Conservation (phyloP, 2,329 filamentous ascomycete species). For the Paramyrothecium sp. region DNA sequence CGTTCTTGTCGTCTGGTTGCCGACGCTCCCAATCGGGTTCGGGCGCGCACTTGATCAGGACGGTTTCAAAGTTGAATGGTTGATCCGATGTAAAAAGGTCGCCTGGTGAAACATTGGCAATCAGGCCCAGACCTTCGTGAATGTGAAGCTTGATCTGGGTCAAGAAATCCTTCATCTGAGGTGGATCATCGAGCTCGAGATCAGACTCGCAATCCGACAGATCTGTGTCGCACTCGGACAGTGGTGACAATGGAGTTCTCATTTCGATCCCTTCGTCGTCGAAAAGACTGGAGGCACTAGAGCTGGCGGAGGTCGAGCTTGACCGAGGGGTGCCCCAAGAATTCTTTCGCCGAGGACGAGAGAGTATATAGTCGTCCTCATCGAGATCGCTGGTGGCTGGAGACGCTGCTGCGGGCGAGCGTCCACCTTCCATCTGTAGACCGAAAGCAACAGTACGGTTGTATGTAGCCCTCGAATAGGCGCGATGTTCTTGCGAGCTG, state of each 20-base stretch:
- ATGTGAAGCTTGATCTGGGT: constrained; percentile 18
- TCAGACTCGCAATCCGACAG: constrained; percentile 4
- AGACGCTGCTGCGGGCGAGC: background rate
- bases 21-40: constrained; percentile 4
- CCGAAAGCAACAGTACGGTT: constrained; percentile 6
- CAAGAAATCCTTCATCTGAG: constrained; percentile 9
- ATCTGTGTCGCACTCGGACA: constrained; percentile 11
- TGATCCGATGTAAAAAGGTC: constrained; percentile 11
- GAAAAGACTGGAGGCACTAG: constrained; percentile 12
- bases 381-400: constrained; percentile 1
- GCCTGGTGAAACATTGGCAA: constrained; percentile 14
- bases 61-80: constrained; percentile 14
- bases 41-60: constrained; percentile 17
- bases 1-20: constrained; percentile 3
- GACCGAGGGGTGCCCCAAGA: constrained; percentile 5
- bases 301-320: constrained; percentile 1
- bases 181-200: constrained; percentile 4
- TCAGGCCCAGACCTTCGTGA: constrained; percentile 16
- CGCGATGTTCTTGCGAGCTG: constrained; percentile 9
- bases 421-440: constrained; percentile 1
- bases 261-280: constrained; percentile 7
- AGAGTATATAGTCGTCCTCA: constrained; percentile 4
- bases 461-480: constrained; percentile 13
- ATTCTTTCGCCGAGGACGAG: background rate
- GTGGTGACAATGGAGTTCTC: constrained; percentile 7